Evolutionary conservation across 129 eudicot species (phyloP), one percentile per base, ranked within the genome.

Genomic region (Chrysanthemum lavandulifolium): DNA sequence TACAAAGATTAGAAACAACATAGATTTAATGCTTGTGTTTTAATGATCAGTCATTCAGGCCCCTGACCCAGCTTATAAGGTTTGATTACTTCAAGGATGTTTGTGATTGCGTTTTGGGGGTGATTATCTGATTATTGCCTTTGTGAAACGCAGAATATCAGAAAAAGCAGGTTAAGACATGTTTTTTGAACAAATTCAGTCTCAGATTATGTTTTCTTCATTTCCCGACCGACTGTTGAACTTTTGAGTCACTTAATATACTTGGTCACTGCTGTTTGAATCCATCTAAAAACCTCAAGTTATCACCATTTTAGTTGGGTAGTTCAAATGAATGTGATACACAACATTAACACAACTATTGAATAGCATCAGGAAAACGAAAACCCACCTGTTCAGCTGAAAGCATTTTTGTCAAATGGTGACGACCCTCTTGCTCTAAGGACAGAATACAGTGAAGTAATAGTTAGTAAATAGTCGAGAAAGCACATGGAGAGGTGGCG

Each of bases 371-470:
- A 67, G 6, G 3, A 50, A 21, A 48, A 53, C 1, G 15, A 59
- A 76, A 58, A 13, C 58, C 54, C 81, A 89, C 97, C 96, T 81
- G 78, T 78, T 92, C 96, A 68, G 82, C 90, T 70, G 89, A 83
- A 36, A 89, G 64, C 79, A 77, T 33, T 71, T 79, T 79, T 25
- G 83, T 81, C 88, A 92, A 75, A 65, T 78, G 83, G 67, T 23
- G 15, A 58, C 79, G 76, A 51, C 79, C 69, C 73, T 81, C 88
- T 76, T 86, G 80, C 82, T 85, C 97, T 92, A 84, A 55, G 48
- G 9, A 76, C 52, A 78, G 52, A 61, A 69, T 33, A 23, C 50
- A 76, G 68, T n/a, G 60, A 3, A 29, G 48, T 15, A 9, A 56
- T 33, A 54, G 65, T 75, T 54, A 67, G 69, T 65, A 40, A 40